Percentiles rank a stretch among this genome's conserved stretches.
phyloP scores from a whole-genome alignment of 2,329 filamentous ascomycete species.

The Fusarium duplospermum region DNA sequence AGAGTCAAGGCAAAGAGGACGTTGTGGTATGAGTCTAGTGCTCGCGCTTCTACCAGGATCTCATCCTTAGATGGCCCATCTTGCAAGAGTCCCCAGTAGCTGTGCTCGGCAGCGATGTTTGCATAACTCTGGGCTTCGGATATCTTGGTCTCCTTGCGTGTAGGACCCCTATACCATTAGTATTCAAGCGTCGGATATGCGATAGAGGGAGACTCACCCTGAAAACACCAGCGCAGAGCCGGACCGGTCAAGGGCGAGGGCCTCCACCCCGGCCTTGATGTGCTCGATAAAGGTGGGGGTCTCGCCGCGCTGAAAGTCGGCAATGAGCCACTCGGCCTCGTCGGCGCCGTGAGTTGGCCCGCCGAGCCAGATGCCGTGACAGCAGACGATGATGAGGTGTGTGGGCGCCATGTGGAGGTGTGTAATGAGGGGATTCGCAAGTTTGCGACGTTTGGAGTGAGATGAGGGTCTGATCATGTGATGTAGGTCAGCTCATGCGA shows the following conservation, averaged over 20 bases:
- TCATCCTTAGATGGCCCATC: slow-evolving; percentile 4
- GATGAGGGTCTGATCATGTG: slow-evolving; percentile 45
- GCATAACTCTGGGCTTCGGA: slow-evolving; percentile 75
- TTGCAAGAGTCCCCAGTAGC: slow-evolving; percentile 57
- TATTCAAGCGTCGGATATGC: not conserved
- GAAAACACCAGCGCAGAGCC: slow-evolving; percentile 74
- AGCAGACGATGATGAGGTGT: slow-evolving; percentile 83
- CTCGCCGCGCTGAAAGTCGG: slow-evolving; percentile 81
- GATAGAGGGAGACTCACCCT: slow-evolving; percentile 61
- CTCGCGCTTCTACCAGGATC: slow-evolving; percentile 73
- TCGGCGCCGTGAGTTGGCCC: slow-evolving; percentile 63
- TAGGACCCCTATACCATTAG: slow-evolving; percentile 64
- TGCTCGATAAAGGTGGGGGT: slow-evolving; percentile 84
- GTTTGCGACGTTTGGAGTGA: not conserved
- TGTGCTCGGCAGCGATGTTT: slow-evolving; percentile 60
- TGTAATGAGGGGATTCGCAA: slow-evolving; percentile 24
- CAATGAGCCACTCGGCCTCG: slow-evolving; percentile 77
- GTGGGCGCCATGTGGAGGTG: slow-evolving; percentile 44
- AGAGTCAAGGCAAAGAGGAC: slow-evolving; percentile 76
- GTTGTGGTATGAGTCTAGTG: slow-evolving; percentile 89
- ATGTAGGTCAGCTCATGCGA: slow-evolving; percentile 13
- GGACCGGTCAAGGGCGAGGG: slow-evolving; percentile 58
- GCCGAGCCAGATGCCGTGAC: slow-evolving; percentile 82
- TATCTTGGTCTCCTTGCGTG: slow-evolving; percentile 65
- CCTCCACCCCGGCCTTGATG: slow-evolving; percentile 71